Conservation (phyloP, 2,329 filamentous ascomycete genomes). For the Huntiella moniliformis region DNA sequence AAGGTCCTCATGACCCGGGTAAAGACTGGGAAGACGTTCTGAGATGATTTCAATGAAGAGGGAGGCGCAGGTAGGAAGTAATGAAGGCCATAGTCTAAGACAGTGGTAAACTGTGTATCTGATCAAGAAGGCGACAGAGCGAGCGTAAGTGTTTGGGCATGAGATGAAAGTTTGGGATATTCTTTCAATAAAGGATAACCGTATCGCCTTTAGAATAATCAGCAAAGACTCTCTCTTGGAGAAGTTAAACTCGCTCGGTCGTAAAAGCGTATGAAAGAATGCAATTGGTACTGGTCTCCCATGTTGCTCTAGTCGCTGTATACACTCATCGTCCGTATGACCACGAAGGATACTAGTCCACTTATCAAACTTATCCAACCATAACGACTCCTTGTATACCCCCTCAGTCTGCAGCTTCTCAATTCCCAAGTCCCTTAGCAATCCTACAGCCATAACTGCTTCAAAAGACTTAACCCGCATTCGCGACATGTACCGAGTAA, state of each 20-base stretch:
- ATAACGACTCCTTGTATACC: not conserved
- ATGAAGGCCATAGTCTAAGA: conserved; percentile 16
- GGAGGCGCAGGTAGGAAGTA: conserved; percentile 17
- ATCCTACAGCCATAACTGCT: conserved; percentile 2
- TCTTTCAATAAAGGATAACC: conserved; percentile 3
- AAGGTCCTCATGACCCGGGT: conserved; percentile 7
- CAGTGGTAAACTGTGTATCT: conserved; percentile 10
- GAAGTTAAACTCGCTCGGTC: conserved; percentile 5
- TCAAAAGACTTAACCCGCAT: conserved; percentile 1
- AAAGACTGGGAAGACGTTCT: conserved; percentile 12
- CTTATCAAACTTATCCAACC: conserved; percentile 2
- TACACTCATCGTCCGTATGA: conserved; percentile 6
- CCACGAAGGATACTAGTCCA: conserved; percentile 7
- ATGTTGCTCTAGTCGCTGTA: not conserved
- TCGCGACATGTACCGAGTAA: conserved; percentile 3
- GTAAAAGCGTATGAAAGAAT: conserved; percentile 6
- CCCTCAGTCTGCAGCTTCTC: not conserved
- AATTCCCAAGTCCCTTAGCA: conserved; percentile 1
- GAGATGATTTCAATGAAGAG: conserved; percentile 18
- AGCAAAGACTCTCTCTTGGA: conserved; percentile 5
- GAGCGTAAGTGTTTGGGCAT: not conserved
- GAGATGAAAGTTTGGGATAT: not conserved
- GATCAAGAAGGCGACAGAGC: conserved; percentile 3
- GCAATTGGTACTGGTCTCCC: conserved; percentile 2
- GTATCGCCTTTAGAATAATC: not conserved